A percentile compares a stretch with the other conserved stretches of the same genome.
Evolutionary conservation across 441 rosid species (phyloP).

Genomic region (Populus hybrid): DNA sequence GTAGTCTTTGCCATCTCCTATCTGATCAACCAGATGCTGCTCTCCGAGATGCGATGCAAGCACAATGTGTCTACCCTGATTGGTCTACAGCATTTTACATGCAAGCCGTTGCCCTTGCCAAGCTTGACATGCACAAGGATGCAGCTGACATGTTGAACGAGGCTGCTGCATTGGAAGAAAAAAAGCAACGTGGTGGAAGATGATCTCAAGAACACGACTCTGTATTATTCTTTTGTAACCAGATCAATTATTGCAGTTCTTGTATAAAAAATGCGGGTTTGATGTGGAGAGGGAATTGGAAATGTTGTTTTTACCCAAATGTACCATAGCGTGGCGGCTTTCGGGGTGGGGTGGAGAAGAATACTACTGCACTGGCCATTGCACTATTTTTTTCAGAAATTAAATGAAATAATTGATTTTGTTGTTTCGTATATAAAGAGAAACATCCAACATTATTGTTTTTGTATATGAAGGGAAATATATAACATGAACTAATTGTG

Average conservation of each 20-base stretch:
- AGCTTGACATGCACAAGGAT: conserved; percentile 93
- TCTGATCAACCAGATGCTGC: conserved; percentile 92
- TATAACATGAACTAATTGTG: neutral
- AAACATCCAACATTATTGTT: neutral
- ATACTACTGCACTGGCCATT: neutral
- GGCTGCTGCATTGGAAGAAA: conserved; percentile 84
- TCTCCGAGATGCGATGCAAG: conserved; percentile 96
- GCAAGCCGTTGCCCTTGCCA: conserved; percentile 94
- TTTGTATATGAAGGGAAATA: no score
- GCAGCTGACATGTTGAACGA: conserved; percentile 95
- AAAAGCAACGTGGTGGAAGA: conserved; percentile 63
- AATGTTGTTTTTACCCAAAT: conserved; percentile 27
- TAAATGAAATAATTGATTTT: neutral
- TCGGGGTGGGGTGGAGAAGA: neutral
- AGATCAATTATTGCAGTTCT: conserved; percentile 16
- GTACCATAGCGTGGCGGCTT: conserved; percentile 25
- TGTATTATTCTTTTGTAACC: conserved; percentile 24
- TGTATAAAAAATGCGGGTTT: conserved; percentile 25
- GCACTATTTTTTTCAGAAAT: neutral
- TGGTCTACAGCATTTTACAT: conserved; percentile 98
- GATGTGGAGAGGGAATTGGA: conserved; percentile 22
- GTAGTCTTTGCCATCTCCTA: conserved; percentile 84
- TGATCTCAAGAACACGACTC: conserved; percentile 32
- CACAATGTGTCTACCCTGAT: conserved; percentile 85
- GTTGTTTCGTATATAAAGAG: neutral